These are phyloP conservation scores for Uncinocarpus reesii DNA, from an alignment of 2,329 filamentous ascomycete genomes.

Conservation along the genomic window DNA sequence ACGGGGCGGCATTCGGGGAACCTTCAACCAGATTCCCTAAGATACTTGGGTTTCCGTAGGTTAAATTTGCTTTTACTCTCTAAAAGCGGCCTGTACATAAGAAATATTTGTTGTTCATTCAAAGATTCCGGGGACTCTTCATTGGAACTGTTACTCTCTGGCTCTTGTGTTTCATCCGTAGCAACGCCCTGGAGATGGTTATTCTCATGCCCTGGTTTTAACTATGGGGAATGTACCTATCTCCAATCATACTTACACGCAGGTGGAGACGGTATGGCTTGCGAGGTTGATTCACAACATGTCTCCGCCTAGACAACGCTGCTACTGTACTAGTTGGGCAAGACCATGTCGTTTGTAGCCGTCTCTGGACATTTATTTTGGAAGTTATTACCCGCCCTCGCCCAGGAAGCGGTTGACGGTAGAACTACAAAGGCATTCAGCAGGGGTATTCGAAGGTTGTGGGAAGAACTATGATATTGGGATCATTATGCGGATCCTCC, in stretches of 20 bases:
- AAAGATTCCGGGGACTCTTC: background rate
- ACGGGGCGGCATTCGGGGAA: background rate
- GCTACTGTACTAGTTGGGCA: background rate
- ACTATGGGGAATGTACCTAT: background rate
- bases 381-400: background rate
- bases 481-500: too few species aligned
- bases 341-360: background rate
- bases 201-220: background rate
- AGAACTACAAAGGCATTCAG: background rate
- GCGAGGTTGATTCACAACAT: background rate
- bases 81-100: conserved; percentile 3
- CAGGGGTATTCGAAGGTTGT: background rate
- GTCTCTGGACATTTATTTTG: background rate
- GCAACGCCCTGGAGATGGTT: background rate
- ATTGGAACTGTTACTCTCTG: background rate
- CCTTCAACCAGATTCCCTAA: background rate
- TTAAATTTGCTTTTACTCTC: background rate
- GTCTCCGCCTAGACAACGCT: too few species aligned
- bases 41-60: background rate
- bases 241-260: background rate
- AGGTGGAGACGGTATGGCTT: background rate
- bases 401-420: background rate
- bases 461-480: too few species aligned
- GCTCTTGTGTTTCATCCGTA: background rate
- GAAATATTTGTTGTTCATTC: conserved; percentile 1